Evolutionary conservation across 2,329 filamentous ascomycete genomes (phyloP), one percentile per base, ranked within the genome.

Genomic region (Nothopassalora personata): DNA sequence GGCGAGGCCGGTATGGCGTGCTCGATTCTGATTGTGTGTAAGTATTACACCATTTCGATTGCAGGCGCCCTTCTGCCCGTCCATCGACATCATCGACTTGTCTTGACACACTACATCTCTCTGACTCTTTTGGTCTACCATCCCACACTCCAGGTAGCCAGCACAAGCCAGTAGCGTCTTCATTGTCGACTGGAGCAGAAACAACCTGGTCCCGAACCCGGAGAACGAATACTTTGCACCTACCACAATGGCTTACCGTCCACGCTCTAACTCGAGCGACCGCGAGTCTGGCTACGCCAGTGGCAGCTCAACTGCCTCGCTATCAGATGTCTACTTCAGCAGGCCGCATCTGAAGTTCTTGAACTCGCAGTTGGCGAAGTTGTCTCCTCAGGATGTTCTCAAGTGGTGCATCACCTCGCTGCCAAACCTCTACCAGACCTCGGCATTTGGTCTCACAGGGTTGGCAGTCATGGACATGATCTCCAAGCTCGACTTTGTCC

Each of bases 341-440:
- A 88, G 88, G 74, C 84, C 88, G 64, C 93, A 99, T 75, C 81
- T 97, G 67, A 87, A 90, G 70, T 93, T 93, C 76, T 83, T 99
- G 74, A 99, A 99, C 81, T 78, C 86, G 64, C 91, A 96, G 76
- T 80, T 99, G 68, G 89, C 94, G 75, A 84, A 87, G 71, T 89
- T 97, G 75, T 86, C 92, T 72, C 90, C 94, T 62, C 82, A 93
- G 76, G 93, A 97, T 65, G 88, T 97, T 69, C 84, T 99, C 61
- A 88, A 86, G 77, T 97, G 96, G 89, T 91, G 88, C 81, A 89
- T 93, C 72, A 87, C 89, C 68, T 88, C 93, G 68, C 88, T 99
- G 69, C 94, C 94, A 70, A 88, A 88, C 19, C 63, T 65, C 36
- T 70, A 64, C 59, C 79, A 81, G 64, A 80, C 78, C 3, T 80